Evolutionary conservation across 2,329 filamentous ascomycete species (phyloP), one percentile per base, ranked within the genome.

Genomic region (Rhinocladiella mackenziei): DNA sequence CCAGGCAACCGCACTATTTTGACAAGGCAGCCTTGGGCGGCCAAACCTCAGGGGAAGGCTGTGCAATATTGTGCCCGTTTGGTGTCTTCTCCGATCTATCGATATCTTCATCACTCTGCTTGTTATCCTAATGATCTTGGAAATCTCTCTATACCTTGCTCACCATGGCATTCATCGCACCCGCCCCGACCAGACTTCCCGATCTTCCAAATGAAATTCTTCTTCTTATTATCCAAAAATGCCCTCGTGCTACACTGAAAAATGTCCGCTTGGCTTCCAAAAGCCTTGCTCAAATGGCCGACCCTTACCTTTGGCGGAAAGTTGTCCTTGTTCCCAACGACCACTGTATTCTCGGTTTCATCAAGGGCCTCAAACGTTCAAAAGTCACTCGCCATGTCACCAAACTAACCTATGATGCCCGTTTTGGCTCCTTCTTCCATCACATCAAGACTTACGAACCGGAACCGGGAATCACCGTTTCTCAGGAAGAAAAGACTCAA

Each of bases 191-290:
- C 13, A 17, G n/a, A 14, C 26, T 31, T 22, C 45, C 45, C 14
- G 41, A 51, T 25, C 40, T 54, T n/a, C 51, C 51, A 6, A 50
- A 50, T 41, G 51, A 54, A 39, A 47, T 51, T 33, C 34, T 54
- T 10, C 37, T 51, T n/a, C 33, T 46, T 15, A 48, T 54, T 41
- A 32, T 48, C 13, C 51, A 50, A 37, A 37, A 20, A 31, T 51
- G 45, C 28, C 37, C 45, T 13, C 42, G 48, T 10, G 28, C 37
- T 11, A 48, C 49, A n/a, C 18, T 51, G n/a, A 51, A 54, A 26
- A 38, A 48, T 29, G 31, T 54, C n/a, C 51, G 51, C 4, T 33
- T 54, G 32, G 45, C 46, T 7, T 52, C 48, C 37, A 51, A 45
- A 38, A 33, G 20, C 8, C 38, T 54, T 11, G 48, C 45, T 32